Base-by-base conservation (phyloP, 768 basidiomycete species). In the Naganishia antarctica region DNA sequence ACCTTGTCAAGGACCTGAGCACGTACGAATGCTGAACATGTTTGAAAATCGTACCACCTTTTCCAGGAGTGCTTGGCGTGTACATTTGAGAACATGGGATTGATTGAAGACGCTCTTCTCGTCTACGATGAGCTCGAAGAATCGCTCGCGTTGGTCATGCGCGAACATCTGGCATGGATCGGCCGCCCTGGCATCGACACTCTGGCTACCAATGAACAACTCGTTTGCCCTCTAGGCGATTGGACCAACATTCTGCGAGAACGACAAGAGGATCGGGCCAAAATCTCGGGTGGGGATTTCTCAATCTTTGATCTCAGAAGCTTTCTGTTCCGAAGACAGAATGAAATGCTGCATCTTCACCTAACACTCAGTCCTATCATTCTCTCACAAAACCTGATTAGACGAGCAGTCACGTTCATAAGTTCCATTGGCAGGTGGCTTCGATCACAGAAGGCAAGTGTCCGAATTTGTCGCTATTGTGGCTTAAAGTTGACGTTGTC, bases 91-190 rank as follows among this genome's bases (percentile, higher is more conserved):
- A 89, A 89, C 4, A 87, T 97, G 78, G 86, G 84, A 68, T 81
- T 99, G 7, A 83, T 85, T 61, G 93, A 98, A 71, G 96, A 98
- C 72, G 91, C 94, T 0, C 78, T 93, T 8, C 78, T 85, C 23
- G 88, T 89, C 66, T 97, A 97, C 69, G 87, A 91, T 63, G 93
- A 98, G 78, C 84, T 99, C 3, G 96, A 98, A 74, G 82, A 83
- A 0, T 83, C 87, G 7, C 97, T 98, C 78, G 80, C 79, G 57
- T 80, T 57, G 6, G 37, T 57, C 53, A 57, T 57, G 53, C 32
- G 53, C 50, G 31, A 65, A 46, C 29, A 57, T 57, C 37, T 57
- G 23, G 62, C 62, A 8, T 63, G 62, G 62, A 49, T 63, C 26
- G 62, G 62, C 15, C 48, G 40, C 9, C 50, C 62, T 16, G 62